Evolutionary conservation across 257 asterid genomes (phyloP), one percentile per base, ranked within the genome.

Genomic region (Scutellaria barbata): DNA sequence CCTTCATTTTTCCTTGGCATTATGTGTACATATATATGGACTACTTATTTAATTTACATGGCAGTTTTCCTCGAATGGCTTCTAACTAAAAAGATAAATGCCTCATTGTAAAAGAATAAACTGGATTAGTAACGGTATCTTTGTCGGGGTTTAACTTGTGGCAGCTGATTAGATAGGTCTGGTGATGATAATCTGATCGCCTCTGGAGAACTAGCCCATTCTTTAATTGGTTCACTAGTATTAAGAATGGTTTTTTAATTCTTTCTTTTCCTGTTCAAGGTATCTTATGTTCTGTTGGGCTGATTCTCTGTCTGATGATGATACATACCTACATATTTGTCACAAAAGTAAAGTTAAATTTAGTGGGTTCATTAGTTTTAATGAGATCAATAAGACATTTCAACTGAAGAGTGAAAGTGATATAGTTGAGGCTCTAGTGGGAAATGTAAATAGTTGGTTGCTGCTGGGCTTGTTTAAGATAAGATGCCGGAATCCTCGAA

Each of bases 401-500:
- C 60, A 39, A 50, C 63, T 37, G 62, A 17, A 50, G 46, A 3
- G 14, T 16, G 7, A 53, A 45, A 25, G 46, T 18, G 39, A 62
- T 46, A 14, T 55, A 20, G 17, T 35, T 16, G 76, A 33, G 42
- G 52, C 10, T 33, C 9, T 16, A 10, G 10, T 22, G 35, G 22
- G 30, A 18, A 37, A 48, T 18, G 39, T 17, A 13, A 45, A 70
- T 18, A 53, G 10, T 70, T 45, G 75, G 56, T 41, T 22, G n/a
- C 43, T 51, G 30, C 43, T 51, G 30, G 52, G 22, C n/a, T 9
- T 57, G 75, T 58, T 33, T 22, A 25, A 47, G 12, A 41, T 56
- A 40, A 69, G 57, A 70, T 43, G 68, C 54, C 67, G 45, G 50
- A 35, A 43, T 58, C 37, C 33, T 69, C 66, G 8, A 68, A 56